A percentile compares a stretch with the other conserved stretches of the same genome.
Evolutionary conservation across 2,329 filamentous ascomycete species (phyloP).

Genomic region (Decorospora gaudefroyi): DNA sequence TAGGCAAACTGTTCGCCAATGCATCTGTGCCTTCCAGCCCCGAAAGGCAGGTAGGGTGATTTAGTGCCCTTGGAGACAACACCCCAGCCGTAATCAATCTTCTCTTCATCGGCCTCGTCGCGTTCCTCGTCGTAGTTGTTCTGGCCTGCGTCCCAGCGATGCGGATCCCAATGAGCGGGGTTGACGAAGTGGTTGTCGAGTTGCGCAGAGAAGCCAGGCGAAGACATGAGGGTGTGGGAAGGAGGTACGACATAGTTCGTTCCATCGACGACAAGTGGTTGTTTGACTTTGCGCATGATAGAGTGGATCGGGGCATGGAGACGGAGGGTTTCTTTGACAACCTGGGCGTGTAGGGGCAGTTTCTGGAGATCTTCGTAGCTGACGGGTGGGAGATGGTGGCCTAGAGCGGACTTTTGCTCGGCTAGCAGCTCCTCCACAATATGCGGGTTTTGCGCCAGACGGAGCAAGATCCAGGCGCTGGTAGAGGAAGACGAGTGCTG

Average conservation of each 20-base stretch:
- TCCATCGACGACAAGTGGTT: constrained; percentile 79
- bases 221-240: constrained; percentile 78
- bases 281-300: constrained; percentile 90
- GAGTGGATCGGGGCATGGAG: constrained; percentile 93
- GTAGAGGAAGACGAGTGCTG: constrained; percentile 88
- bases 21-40: constrained; percentile 88
- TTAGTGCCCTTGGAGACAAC: constrained; percentile 87
- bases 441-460: constrained; percentile 75
- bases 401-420: constrained; percentile 77
- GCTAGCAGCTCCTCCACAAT: constrained; percentile 80
- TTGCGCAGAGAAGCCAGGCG: constrained; percentile 78
- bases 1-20: constrained; percentile 98
- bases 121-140: constrained; percentile 52
- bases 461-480: constrained; percentile 81
- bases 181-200: constrained; percentile 79
- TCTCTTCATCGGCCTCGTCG: constrained; percentile 68
- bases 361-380: constrained; percentile 77
- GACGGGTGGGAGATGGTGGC: constrained; percentile 73
- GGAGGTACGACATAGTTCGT: constrained; percentile 83
- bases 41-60: constrained; percentile 92
- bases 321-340: constrained; percentile 90
- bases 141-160: constrained; percentile 76
- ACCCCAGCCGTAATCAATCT: constrained; percentile 92
- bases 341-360: constrained; percentile 78
- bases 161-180: constrained; percentile 82